Base-by-base conservation (phyloP, 208 protist genomes). In the Crithidia expoeki region DNA sequence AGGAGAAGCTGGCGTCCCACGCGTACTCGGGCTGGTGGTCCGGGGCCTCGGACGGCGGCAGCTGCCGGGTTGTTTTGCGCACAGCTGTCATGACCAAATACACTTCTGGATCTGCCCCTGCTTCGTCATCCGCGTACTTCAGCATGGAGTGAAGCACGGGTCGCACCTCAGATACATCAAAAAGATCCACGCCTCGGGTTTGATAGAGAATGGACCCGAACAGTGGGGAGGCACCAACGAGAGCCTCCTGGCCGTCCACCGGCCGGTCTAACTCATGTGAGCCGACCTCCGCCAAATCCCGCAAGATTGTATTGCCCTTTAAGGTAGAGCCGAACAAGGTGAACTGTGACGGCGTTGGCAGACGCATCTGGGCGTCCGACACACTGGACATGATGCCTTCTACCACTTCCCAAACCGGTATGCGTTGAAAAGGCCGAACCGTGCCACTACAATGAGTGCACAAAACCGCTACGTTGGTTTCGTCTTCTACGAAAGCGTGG, bases 1-100 rank as follows among this genome's bases (percentile, higher is more conserved):
- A 85, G 49, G 75, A 81, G 61, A 85, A 72, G 65, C 12, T 57
- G 30, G 68, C 80, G 57, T 85, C 80, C 40, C 65, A 70, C 27
- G 32, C 17, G 72, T 72, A 75, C 17, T 72, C 80, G 4, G 49
- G 42, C 16, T 49, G 36, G n/a, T 30, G 34, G 17, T 19, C 61
- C 2, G 51, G 40, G 33, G 65, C 36, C 33, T 73, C 61, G 2
- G 36, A 5, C 2, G 11, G 67, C 12, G 53, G 33, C 59, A 78
- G 57, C 49, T 12, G 16, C 17, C 16, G 16, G 6, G 70, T 68
- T 40, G 70, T 77, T 40, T 80, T 79, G 33, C 74, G 72, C 53
- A 84, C 79, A 23, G 66, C 74, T 10, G 61, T 84, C 25, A 84
- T 4, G n/a, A 84, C 69, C 10, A 84, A 2, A 40, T 74, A 80